Evolutionary conservation across 2,329 filamentous ascomycete species (phyloP).

Genomic region (Diplocarpon mali): DNA sequence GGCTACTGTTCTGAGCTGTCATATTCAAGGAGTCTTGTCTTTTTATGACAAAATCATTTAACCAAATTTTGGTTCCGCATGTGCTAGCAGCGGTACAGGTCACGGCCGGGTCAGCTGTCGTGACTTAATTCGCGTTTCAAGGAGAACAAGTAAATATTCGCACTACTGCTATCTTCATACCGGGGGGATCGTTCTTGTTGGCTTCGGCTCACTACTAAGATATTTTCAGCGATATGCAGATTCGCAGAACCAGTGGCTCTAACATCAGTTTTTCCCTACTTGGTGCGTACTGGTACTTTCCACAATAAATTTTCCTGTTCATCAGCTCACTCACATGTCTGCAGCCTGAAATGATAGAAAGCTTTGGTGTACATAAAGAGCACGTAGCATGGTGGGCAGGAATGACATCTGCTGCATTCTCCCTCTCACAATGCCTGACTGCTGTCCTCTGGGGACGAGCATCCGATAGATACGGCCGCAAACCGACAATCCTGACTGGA

Average conservation of each 20-base stretch:
- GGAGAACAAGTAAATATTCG: no score
- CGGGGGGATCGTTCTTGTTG: not conserved
- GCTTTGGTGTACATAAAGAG: conserved; percentile 59
- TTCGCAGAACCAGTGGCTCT: conserved; percentile 66
- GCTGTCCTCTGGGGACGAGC: conserved; percentile 66
- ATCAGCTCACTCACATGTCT: conserved; percentile 6
- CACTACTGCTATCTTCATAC: no score
- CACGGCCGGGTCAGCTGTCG: no score
- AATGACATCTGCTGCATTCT: conserved; percentile 61
- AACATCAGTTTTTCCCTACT: conserved; percentile 37
- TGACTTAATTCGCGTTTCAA: no score
- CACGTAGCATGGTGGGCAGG: conserved; percentile 75
- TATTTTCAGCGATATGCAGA: conserved; percentile 54
- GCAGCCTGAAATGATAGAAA: conserved; percentile 74
- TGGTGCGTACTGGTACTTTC: conserved; percentile 26
- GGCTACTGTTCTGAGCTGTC: no score
- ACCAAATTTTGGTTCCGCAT: no score
- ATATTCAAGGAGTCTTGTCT: no score
- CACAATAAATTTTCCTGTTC: not conserved
- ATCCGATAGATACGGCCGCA: conserved; percentile 71
- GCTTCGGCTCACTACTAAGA: conserved; percentile 1
- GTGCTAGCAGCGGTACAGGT: no score
- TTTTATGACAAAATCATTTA: no score
- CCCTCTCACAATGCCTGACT: conserved; percentile 58
- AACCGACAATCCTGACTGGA: conserved; percentile 66